Base-by-base conservation (phyloP, 305 asterid genomes). In the Nicotiana rustica region DNA sequence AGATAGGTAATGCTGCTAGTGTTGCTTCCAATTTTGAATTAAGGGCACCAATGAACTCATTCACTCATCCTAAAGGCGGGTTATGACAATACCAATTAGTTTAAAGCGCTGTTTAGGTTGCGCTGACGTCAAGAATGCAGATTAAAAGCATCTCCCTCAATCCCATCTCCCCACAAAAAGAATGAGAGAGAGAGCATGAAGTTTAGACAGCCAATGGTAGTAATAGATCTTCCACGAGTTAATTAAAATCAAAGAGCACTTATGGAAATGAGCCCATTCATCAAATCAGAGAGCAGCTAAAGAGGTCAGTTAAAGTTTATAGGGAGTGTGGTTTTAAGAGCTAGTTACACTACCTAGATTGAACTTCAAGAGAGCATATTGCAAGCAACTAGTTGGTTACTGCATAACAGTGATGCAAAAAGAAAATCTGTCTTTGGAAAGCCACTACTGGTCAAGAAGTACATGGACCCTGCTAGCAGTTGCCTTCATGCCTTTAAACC, bases 71-170 rank as follows among this genome's bases (percentile, higher is more conserved):
- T 44, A 44, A 69, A 18, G 25, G 31, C 18, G 25, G 60, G 36
- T 71, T 59, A 71, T 44, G 38, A 71, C 15, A 71, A 3, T 71
- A 70, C 35, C 78, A 38, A n/a, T 69, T 69, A 57, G 59, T 18
- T 69, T 69, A 38, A 69, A 69, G 59, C 35, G 21, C 57, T 38
- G 57, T 38, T 66, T 69, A 69, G 77, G 59, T 69, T 49, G 38
- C 29, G 5, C 38, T 69, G 77, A 18, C 77, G 4, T 69, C n/a
- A 69, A 69, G 57, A 41, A 69, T 31, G 47, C 59, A 41, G 31
- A 69, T 10, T 18, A 17, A 38, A 41, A n/a, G 59, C 77, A 69
- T 41, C 10, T 69, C 59, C n/a, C 56, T 69, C 77, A 38, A 62
- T 33, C 31, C 60, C 52, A 33, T 21, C 60, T 5, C 60, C 15